Conservation (phyloP, 163 green algal species). For the Chlamydomonas reinhardtii region DNA sequence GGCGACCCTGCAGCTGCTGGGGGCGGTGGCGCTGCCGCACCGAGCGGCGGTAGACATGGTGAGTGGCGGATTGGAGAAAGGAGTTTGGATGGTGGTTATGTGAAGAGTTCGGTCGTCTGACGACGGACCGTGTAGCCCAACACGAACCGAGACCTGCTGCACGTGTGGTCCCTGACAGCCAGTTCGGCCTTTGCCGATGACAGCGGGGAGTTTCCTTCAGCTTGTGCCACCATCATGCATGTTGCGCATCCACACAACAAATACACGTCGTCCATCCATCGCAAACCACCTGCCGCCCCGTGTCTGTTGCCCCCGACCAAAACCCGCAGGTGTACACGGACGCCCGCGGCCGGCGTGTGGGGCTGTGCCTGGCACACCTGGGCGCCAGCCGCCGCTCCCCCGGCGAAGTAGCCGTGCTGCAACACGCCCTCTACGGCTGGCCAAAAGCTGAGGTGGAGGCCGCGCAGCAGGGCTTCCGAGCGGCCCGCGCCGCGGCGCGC, state of each 20-base stretch:
- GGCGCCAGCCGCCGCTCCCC: constrained; percentile 28
- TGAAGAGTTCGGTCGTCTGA: too few relatives aligned
- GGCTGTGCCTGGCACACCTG: constrained; percentile 7
- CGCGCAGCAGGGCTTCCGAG: constrained; percentile 17
- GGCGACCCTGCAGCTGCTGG: not conserved
- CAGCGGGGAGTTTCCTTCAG: too few relatives aligned
- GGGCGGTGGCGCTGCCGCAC: constrained; percentile 2
- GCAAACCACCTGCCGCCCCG: too few relatives aligned
- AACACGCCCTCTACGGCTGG: constrained; percentile 17
- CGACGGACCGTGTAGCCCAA: too few relatives aligned
- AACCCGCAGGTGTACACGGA: constrained; percentile 39
- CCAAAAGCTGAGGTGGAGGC: constrained; percentile 5
- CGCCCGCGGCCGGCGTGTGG: constrained; percentile 8
- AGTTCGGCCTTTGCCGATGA: too few relatives aligned
- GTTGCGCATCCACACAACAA: too few relatives aligned
- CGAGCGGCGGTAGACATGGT: constrained; percentile 1
- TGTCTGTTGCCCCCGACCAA: too few relatives aligned
- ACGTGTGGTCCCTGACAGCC: too few relatives aligned
- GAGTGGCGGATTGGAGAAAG: not conserved
- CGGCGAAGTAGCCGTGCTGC: constrained; percentile 24
- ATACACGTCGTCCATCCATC: too few relatives aligned
- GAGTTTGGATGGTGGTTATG: not conserved
- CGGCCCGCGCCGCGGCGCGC: not conserved
- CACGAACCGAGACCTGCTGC: too few relatives aligned
- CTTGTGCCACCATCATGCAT: too few relatives aligned